A percentile compares a stretch with the other conserved stretches of the same genome.
phyloP scores from a whole-genome alignment of 768 basidiomycete species.

The Mycena venus region DNA sequence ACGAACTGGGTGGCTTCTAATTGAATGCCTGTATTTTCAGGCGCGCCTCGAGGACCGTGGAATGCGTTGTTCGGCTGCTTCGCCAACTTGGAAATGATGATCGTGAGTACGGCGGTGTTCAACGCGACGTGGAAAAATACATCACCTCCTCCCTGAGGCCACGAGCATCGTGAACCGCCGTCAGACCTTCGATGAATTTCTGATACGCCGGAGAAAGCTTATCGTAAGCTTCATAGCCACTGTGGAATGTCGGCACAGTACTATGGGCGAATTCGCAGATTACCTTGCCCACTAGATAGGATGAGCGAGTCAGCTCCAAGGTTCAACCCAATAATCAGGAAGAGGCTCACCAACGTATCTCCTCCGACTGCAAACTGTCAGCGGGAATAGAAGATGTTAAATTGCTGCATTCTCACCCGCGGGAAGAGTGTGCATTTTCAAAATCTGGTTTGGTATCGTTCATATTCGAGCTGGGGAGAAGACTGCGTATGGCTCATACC shows the following conservation, averaged over 20 bases:
- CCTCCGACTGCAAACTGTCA: too few relatives aligned
- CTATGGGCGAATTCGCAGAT: background rate
- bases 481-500: constrained; percentile 33
- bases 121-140: background rate
- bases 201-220: too few relatives aligned
- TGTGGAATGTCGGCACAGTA: constrained; percentile 19
- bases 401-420: too few relatives aligned
- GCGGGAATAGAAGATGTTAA: too few relatives aligned
- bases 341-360: too few relatives aligned
- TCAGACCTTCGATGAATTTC: constrained; percentile 70
- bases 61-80: constrained; percentile 43
- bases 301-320: background rate
- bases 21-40: constrained; percentile 62
- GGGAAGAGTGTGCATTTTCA: too few relatives aligned
- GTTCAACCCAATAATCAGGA: background rate
- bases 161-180: constrained; percentile 64
- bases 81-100: constrained; percentile 44
- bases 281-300: constrained; percentile 55
- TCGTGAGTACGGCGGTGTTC: background rate
- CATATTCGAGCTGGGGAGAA: background rate
- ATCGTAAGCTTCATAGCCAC: constrained; percentile 75
- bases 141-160: constrained; percentile 52
- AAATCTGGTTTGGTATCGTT: background rate
- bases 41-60: constrained; percentile 62
- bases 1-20: constrained; percentile 65